Evolutionary conservation across 371 early-diverging fungal species (phyloP).

Genomic region (Syncephalastrum monosporum): DNA sequence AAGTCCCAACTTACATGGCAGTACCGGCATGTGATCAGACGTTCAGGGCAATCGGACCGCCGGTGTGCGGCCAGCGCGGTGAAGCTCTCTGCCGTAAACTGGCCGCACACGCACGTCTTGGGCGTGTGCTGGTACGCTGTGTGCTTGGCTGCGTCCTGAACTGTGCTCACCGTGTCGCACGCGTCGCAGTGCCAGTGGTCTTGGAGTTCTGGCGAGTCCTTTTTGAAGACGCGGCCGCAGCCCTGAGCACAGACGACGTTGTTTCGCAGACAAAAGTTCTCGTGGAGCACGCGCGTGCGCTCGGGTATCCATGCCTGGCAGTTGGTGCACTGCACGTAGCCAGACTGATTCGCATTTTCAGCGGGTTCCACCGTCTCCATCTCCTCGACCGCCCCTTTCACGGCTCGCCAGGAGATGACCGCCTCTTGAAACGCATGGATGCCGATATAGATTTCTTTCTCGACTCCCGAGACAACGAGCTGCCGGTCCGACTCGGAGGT

Average conservation of each 20-base stretch:
- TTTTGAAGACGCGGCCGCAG: conserved; percentile 71
- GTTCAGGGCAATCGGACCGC: conserved; percentile 68
- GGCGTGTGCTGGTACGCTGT: conserved; percentile 58
- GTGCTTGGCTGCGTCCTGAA: conserved; percentile 65
- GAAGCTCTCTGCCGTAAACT: conserved; percentile 33
- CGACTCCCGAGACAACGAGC: conserved; percentile 7
- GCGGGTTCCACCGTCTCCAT: conserved; percentile 7
- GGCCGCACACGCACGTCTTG: conserved; percentile 61
- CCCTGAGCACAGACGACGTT: conserved; percentile 63
- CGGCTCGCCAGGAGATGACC: conserved; percentile 27
- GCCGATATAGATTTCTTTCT: conserved; percentile 30
- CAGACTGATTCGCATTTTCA: conserved; percentile 31
- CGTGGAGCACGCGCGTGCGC: conserved; percentile 63
- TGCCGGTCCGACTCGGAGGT: conserved; percentile 25
- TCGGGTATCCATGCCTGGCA: conserved; percentile 71
- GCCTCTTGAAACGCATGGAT: conserved; percentile 38
- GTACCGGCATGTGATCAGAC: conserved; percentile 79
- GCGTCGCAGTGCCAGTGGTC: conserved; percentile 84
- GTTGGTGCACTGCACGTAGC: conserved; percentile 64
- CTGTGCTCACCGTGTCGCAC: conserved; percentile 61
- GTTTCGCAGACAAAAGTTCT: conserved; percentile 77
- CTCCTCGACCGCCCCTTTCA: background rate
- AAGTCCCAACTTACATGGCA: conserved; percentile 58
- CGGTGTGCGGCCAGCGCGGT: conserved; percentile 66
- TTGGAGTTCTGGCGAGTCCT: conserved; percentile 54